These are phyloP conservation scores for Phialemoniopsis sp. DNA, from an alignment of 2,329 filamentous ascomycete genomes.

Conservation along the genomic window DNA sequence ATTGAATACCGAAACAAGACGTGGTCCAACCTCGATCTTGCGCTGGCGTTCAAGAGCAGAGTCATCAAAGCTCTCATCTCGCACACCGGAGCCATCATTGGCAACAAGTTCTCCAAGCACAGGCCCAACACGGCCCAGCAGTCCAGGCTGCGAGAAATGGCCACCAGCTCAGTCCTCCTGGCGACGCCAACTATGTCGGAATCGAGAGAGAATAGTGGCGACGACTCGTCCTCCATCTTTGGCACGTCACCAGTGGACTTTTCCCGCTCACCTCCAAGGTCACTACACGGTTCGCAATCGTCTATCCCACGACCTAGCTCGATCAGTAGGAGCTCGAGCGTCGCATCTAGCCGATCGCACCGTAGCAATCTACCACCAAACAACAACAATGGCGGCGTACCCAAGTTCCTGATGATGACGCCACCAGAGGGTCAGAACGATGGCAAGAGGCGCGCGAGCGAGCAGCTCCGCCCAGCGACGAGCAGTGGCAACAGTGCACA, in stretches of 20 bases:
- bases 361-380: constrained; percentile 14
- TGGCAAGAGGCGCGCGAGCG: too few species aligned
- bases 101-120: constrained; percentile 93
- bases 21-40: constrained; percentile 95
- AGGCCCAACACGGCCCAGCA: constrained; percentile 77
- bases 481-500: too few species aligned
- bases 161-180: constrained; percentile 68
- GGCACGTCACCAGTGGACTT: constrained; percentile 52
- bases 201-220: constrained; percentile 43
- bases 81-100: constrained; percentile 92
- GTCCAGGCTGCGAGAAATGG: constrained; percentile 75
- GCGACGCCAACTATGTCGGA: constrained; percentile 35
- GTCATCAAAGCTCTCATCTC: constrained; percentile 91
- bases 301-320: constrained; percentile 40
- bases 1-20: constrained; percentile 98
- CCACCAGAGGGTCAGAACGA: constrained; percentile 21
- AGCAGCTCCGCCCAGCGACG: too few species aligned
- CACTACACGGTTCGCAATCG: constrained; percentile 43
- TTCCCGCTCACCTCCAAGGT: constrained; percentile 54
- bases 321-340: constrained; percentile 48
- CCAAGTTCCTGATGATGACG: constrained; percentile 42
- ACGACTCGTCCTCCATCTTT: constrained; percentile 53
- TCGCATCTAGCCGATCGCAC: constrained; percentile 42
- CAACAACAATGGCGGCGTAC: constrained; percentile 15
- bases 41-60: constrained; percentile 87